These are phyloP conservation scores for Mycogone perniciosa DNA, from an alignment of 2,329 filamentous ascomycete species.

Conservation along the genomic window DNA sequence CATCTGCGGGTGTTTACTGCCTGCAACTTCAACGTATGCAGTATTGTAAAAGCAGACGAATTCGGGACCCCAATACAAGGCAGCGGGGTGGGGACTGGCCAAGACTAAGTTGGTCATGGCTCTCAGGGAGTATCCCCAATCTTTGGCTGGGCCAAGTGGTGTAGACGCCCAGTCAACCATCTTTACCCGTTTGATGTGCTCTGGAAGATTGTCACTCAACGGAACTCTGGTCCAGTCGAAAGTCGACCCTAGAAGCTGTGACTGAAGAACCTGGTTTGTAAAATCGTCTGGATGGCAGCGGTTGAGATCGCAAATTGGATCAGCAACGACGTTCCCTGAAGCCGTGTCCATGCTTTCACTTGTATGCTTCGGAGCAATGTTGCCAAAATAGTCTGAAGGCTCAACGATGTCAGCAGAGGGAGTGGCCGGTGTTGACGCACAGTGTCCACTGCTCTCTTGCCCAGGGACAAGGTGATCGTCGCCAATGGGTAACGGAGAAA, in stretches of 20 bases:
- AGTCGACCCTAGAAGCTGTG: conserved; percentile 39
- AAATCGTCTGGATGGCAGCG: conserved; percentile 36
- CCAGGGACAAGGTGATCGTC: conserved; percentile 27
- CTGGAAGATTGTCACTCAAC: conserved; percentile 54
- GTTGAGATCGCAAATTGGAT: conserved; percentile 14
- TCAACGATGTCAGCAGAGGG: conserved; percentile 27
- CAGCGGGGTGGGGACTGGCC: conserved; percentile 67
- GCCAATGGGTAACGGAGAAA: conserved; percentile 33
- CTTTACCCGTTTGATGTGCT: conserved; percentile 67
- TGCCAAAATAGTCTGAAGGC: conserved; percentile 39
- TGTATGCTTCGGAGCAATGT: conserved; percentile 17
- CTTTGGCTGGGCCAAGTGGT: conserved; percentile 66
- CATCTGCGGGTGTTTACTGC: conserved; percentile 66
- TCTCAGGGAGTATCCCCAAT: conserved; percentile 65
- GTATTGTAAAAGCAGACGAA: conserved; percentile 66
- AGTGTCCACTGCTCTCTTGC: conserved; percentile 29
- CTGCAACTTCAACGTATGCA: conserved; percentile 63
- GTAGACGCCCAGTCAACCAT: conserved; percentile 68
- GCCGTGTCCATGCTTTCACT: conserved; percentile 21
- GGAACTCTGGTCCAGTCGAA: conserved; percentile 80
- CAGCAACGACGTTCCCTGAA: not conserved
- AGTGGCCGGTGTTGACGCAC: conserved; percentile 31
- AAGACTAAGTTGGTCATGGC: conserved; percentile 78
- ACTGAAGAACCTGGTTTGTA: conserved; percentile 28
- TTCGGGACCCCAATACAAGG: conserved; percentile 74